These are phyloP conservation scores for Hymenoscyphus linearis DNA, from an alignment of 2,329 filamentous ascomycete genomes.

Conservation along the genomic window DNA sequence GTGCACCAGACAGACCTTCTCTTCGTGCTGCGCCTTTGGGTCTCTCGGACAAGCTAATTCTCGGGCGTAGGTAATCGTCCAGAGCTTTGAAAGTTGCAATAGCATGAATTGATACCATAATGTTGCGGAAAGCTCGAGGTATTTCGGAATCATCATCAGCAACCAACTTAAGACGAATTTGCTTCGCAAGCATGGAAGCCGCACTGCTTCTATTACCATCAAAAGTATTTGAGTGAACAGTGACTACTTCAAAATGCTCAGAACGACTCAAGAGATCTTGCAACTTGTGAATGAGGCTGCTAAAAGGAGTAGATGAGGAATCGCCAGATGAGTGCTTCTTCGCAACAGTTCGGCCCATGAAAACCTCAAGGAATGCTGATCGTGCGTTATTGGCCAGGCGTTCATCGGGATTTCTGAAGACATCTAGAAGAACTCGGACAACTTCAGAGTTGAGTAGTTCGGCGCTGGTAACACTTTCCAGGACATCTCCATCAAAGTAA, in stretches of 20 bases:
- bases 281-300: conserved; percentile 84
- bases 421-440: conserved; percentile 73
- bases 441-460: conserved; percentile 88
- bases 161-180: conserved; percentile 81
- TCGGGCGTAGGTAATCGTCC: conserved; percentile 89
- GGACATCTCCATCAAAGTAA: conserved; percentile 82
- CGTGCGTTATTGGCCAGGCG: conserved; percentile 61
- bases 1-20: conserved; percentile 59
- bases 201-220: conserved; percentile 88
- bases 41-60: conserved; percentile 76
- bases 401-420: conserved; percentile 70
- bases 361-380: conserved; percentile 81
- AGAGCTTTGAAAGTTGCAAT: conserved; percentile 97
- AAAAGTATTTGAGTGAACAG: conserved; percentile 86
- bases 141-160: conserved; percentile 90
- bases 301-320: conserved; percentile 78
- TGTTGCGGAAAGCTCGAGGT: conserved; percentile 79
- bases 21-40: conserved; percentile 54
- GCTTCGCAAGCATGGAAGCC: conserved; percentile 93
- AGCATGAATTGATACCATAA: conserved; percentile 97
- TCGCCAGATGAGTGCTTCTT: conserved; percentile 55
- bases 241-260: conserved; percentile 96
- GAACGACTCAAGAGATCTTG: conserved; percentile 94
- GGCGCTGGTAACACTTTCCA: conserved; percentile 92
- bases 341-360: conserved; percentile 72